Evolutionary conservation across 2,329 filamentous ascomycete genomes (phyloP).

Genomic region (Cladosporium oxysporum): DNA sequence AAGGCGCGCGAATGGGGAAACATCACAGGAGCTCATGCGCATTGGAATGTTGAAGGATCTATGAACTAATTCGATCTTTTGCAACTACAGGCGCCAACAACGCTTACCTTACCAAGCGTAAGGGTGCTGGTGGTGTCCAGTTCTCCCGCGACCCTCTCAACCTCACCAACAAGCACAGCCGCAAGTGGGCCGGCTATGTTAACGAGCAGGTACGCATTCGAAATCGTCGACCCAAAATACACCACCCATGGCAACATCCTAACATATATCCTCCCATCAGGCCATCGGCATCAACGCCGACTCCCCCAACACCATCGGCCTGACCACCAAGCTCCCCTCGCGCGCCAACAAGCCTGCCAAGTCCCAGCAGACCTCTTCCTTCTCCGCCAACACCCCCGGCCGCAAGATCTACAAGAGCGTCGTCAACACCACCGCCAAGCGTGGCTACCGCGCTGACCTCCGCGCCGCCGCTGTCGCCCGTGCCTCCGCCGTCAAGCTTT

Average conservation of each 20-base stretch:
- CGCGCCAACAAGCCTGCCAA: slow-evolving; percentile 72
- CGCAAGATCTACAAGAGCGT: slow-evolving; percentile 90
- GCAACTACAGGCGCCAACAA: slow-evolving; percentile 74
- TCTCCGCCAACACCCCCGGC: slow-evolving; percentile 70
- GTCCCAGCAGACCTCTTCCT: slow-evolving; percentile 65
- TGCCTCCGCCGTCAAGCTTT: slow-evolving; percentile 72
- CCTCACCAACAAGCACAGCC: slow-evolving; percentile 84
- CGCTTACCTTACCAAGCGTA: slow-evolving; percentile 90
- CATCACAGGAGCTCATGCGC: neutral
- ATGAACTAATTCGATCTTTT: slow-evolving; percentile 12
- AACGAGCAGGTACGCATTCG: slow-evolving; percentile 76
- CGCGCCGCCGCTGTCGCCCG: slow-evolving; percentile 72
- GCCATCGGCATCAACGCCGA: slow-evolving; percentile 79
- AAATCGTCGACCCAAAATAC: neutral
- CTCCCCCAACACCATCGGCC: slow-evolving; percentile 71
- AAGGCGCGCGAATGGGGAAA: neutral
- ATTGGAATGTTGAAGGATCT: neutral
- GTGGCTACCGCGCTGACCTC: slow-evolving; percentile 69
- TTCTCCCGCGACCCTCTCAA: slow-evolving; percentile 96
- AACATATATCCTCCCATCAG: slow-evolving; percentile 45
- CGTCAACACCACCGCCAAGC: slow-evolving; percentile 79
- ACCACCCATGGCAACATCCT: slow-evolving; percentile 15
- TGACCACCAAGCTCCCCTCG: slow-evolving; percentile 82
- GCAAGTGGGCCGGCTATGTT: slow-evolving; percentile 93
- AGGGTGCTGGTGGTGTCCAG: slow-evolving; percentile 73